phyloP scores from a whole-genome alignment of 108 stramenopile species.

The Asterionellopsis glacialis region DNA sequence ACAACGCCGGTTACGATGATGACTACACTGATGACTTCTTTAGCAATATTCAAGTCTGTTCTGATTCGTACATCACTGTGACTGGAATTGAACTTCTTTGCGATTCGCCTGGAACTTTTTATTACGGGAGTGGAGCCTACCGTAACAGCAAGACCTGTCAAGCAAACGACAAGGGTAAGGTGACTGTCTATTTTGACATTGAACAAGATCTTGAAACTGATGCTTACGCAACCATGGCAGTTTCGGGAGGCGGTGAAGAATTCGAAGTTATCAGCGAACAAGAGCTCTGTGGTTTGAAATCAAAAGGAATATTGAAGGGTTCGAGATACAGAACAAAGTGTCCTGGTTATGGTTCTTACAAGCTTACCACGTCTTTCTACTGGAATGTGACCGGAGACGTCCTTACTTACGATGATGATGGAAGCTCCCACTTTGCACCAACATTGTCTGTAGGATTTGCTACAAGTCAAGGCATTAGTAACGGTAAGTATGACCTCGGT shows the following conservation, averaged over 20 bases:
- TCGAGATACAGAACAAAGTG: conserved; percentile 7
- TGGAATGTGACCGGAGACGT: conserved; percentile 10
- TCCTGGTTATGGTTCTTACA: conserved; percentile 31
- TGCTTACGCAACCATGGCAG: conserved; percentile 21
- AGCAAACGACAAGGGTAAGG: conserved; percentile 38
- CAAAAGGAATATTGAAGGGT: too few relatives aligned
- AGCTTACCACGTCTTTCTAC: conserved; percentile 29
- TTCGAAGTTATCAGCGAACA: neutral
- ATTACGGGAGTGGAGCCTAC: conserved; percentile 54
- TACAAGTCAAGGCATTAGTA: conserved; percentile 14
- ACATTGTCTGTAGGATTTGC: conserved; percentile 31
- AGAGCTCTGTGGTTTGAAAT: neutral
- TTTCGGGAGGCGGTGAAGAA: conserved; percentile 12
- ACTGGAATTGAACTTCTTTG: conserved; percentile 31
- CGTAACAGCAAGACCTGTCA: conserved; percentile 37
- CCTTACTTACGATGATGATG: conserved; percentile 9
- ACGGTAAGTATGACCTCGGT: conserved; percentile 36
- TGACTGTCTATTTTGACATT: conserved; percentile 34
- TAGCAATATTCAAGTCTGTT: conserved; percentile 19
- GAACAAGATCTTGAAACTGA: conserved; percentile 16
- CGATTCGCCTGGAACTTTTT: conserved; percentile 52
- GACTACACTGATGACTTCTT: too few relatives aligned
- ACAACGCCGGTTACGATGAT: too few relatives aligned
- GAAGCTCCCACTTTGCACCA: conserved; percentile 14
- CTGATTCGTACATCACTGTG: conserved; percentile 37